Evolutionary conservation across 768 basidiomycete species (phyloP), one percentile per base, ranked within the genome.

Genomic region (Leccinellum luteum): DNA sequence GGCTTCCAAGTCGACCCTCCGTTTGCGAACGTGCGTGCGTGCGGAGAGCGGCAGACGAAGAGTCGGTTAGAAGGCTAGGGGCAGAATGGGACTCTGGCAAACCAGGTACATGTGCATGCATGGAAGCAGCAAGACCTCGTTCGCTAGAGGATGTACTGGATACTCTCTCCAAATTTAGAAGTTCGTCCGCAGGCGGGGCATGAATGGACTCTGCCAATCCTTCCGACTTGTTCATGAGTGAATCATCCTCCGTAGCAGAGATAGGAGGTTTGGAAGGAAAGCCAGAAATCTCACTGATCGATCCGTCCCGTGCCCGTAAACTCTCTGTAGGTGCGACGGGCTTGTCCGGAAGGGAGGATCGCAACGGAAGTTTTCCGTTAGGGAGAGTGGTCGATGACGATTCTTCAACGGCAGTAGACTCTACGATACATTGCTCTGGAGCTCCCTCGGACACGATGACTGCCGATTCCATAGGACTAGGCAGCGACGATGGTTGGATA

Each of bases 1-100:
- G 66, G 61, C 68, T 54, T 62, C 56, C 69, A 54, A 74, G 70
- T 17, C 81, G 76, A 15, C 83, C 83, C 55, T 83, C 75, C 15
- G 85, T 85, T 48, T 83, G 83, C 34, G 85, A 79, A 15, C 86
- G 81, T 8, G 72, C 75, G 61, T 89, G 85, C 25, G 71, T 63
- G 27, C 62, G 75, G 43, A 69, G 57, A 28, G 61, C 51, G 13
- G 69, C 52, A 41, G 72, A 52, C 25, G 69, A 49, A 57, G 68
- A 23, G 27, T 75, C 66, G 14, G 81, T 75, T 19, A 69, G 43
- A 38, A 70, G 60, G 34, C 51, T 66, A 38, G 72, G 65, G 10
- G 77, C 74, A 23, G 79, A 79, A 54, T 68, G 64, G 23, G 68
- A 68, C 35, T 69, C 71, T 17, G 81, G 75, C 43, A 78, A 62